Base-by-base conservation (phyloP, 2,329 filamentous ascomycete species). In the Graphilbum ipis-grandicollis region DNA sequence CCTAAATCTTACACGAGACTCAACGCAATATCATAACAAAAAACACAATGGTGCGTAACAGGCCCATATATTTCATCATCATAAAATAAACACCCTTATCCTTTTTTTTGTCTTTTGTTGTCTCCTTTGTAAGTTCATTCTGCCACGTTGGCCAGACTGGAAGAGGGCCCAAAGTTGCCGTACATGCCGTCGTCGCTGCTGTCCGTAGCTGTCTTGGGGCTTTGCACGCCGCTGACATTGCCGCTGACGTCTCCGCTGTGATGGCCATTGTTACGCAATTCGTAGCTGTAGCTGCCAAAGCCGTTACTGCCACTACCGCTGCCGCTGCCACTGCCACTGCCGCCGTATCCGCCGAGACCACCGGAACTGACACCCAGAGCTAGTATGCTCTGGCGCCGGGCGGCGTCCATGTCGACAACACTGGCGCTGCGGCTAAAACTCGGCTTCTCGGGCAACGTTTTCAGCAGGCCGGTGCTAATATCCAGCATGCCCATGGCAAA, bases 401-500 rank as follows among this genome's bases (percentile, higher is more conserved):
- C 39, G 19, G 36, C 42, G 29, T 57, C 60, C 33, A 71, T 58
- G 35, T 71, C 66, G 10, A 55, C 59, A 8, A 58, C 52, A 45
- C 67, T 71, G 3, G 56, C 63, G 26, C 57, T 65, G 32, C 69
- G 60, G 48, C 68, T 74, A 47, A 82, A 65, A 19, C 66, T 66
- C 9, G 77, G 78, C 54, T 83, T 83, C 50, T 78, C 74, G 0
- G 78, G 77, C 15, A 82, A 63, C 45, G 75, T 68, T 50, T 78
- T 78, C 19, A 81, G 62, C 41, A 83, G 53, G 1, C 73, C 73
- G 0, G 74, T 78, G 17, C 72, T 77, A 37, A 78, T 78, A 49
- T 84, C 79, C 31, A 85, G 59, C 65, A 81, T 82, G 3, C 75
- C 75, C 61, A 84, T 76, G n/a, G 79, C 79, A 47, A 82, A 83